A percentile compares a stretch with the other conserved stretches of the same genome.
These are phyloP conservation scores for Neostapfia colusana DNA, from an alignment of 176 grass and related monocot species.

Conservation along the genomic window DNA sequence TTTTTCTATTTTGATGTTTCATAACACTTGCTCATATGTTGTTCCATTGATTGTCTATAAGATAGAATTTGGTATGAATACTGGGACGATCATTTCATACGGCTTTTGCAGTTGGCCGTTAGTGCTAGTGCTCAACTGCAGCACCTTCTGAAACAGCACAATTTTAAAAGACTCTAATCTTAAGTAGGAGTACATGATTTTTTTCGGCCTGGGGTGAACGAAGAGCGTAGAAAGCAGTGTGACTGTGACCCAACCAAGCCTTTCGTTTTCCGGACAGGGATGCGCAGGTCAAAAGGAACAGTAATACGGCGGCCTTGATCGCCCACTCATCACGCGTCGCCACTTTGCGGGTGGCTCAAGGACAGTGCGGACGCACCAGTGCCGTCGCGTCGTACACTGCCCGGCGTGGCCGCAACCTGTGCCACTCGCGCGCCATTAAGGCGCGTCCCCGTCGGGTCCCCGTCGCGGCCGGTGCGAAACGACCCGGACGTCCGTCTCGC, in stretches of 20 bases:
- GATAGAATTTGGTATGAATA: no score
- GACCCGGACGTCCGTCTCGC: background rate
- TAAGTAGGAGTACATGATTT: background rate
- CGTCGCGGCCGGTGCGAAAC: background rate
- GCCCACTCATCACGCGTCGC: background rate
- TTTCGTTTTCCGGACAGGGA: background rate
- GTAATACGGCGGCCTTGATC: background rate
- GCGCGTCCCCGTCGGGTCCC: background rate
- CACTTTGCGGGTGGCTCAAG: background rate
- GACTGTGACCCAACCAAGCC: background rate
- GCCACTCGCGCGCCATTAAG: conserved; percentile 38
- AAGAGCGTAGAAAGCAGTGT: background rate
- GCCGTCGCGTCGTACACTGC: background rate
- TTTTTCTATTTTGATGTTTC: no score
- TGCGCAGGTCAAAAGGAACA: background rate
- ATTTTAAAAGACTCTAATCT: background rate
- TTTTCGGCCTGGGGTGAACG: background rate
- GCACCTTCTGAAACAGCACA: background rate
- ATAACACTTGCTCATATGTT: no score
- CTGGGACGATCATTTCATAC: no score
- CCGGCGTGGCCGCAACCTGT: conserved; percentile 21
- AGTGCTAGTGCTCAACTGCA: background rate
- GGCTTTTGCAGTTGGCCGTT: background rate
- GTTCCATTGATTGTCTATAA: no score
- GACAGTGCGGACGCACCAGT: background rate